A percentile compares a stretch with the other conserved stretches of the same genome.
Conservation (phyloP, 768 basidiomycete genomes). For the Leucosporidium yakuticum region DNA sequence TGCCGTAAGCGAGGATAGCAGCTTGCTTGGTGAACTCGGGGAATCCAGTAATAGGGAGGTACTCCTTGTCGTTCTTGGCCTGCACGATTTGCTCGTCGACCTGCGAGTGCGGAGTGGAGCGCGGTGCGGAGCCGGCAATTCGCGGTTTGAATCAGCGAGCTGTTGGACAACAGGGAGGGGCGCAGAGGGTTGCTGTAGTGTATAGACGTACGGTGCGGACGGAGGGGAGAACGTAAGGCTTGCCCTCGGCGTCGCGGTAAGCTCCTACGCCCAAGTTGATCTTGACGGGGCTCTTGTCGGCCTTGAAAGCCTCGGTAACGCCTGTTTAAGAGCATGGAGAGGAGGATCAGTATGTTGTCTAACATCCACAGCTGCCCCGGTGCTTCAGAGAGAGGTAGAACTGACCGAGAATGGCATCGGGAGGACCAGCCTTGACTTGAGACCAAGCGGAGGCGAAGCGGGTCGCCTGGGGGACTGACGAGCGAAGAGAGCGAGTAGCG, state of each 20-base stretch:
- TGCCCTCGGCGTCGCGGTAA: slow-evolving; percentile 78
- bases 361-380: too few relatives aligned
- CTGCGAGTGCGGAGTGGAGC: slow-evolving; percentile 44
- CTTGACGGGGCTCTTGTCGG: slow-evolving; percentile 66
- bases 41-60: slow-evolving; percentile 82
- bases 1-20: slow-evolving; percentile 71
- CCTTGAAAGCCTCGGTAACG: slow-evolving; percentile 79
- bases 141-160: background rate
- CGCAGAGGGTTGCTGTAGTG: slow-evolving; percentile 1
- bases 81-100: slow-evolving; percentile 65
- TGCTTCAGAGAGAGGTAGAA: background rate
- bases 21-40: slow-evolving; percentile 75
- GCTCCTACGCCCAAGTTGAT: slow-evolving; percentile 90
- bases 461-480: background rate
- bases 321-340: background rate
- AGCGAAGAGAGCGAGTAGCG: slow-evolving; percentile 10
- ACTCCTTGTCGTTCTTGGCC: slow-evolving; percentile 79
- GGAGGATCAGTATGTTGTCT: background rate
- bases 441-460: slow-evolving; percentile 65
- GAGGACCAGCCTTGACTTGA: slow-evolving; percentile 75
- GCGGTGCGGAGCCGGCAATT: background rate
- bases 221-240: slow-evolving; percentile 87
- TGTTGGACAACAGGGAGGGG: background rate
- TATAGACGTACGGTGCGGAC: slow-evolving; percentile 50
- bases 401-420: slow-evolving; percentile 85